Evolutionary conservation across 2,329 filamentous ascomycete genomes (phyloP), one percentile per base, ranked within the genome.

Genomic region (Plenodomus tracheiphilus): DNA sequence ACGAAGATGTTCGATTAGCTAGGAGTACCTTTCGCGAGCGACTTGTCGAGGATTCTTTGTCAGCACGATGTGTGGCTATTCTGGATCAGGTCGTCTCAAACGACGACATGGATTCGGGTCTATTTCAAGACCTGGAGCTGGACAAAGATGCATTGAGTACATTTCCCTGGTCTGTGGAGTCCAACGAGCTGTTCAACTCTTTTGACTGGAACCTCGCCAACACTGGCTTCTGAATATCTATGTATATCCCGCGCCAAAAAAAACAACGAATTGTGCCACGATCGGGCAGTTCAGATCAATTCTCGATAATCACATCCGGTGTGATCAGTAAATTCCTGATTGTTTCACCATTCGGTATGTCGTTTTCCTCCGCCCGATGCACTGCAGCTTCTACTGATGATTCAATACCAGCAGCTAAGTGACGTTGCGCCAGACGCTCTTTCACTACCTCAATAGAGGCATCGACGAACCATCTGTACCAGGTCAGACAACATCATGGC

Each of bases 101-200:
- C 13, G 58, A 61, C 21, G 51, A 62, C 18, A 45, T 59, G n/a
- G 42, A 53, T 20, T 40, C 54, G 16, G 47, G 47, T 9, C 20
- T 53, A 7, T 59, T 64, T 19, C 58, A 60, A 39, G 53, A 61
- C 16, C 35, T 54, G 5, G 50, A 57, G 11, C 41, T 64, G 21
- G 56, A 58, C 13, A 54, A 54, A 35, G 59, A 58, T 17, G 54
- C 58, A 4, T 43, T 64, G 38, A 64, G 56, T 32, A 52, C 51
- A 9, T 64, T 64, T 22, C 61, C 61, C 11, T 64, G 61, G 61
- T 64, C 61, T 3, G 34, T 60, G 9, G 59, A 64, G 40, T 60
- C 59, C 9, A 60, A 54, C n/a, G 61, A 64, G 36, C 36, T 64
- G 2, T 64, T 64, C 38, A 51, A 52, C 32, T 61, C 61, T 2